Conservation (phyloP, 257 asterid genomes). For the Fraxinus cuspidata region DNA sequence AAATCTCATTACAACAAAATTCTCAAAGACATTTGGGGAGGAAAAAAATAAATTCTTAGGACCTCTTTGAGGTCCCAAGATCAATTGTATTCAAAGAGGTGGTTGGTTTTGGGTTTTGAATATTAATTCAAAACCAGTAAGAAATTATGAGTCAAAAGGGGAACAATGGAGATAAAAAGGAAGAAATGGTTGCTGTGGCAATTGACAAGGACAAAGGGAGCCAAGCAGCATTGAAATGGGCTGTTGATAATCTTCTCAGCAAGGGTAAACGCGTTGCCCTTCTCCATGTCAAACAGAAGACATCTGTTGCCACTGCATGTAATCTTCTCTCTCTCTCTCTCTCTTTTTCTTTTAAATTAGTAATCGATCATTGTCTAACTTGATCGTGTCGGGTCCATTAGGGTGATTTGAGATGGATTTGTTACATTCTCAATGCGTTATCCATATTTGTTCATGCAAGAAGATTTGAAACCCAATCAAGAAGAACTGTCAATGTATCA, state of each 20-base stretch:
- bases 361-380: background rate
- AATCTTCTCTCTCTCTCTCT: background rate
- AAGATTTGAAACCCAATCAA: background rate
- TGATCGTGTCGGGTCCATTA: background rate
- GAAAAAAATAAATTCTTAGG: too few species aligned
- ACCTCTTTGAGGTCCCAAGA: background rate
- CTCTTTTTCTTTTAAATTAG: background rate
- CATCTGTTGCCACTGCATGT: conserved; percentile 26
- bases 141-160: conserved; percentile 24
- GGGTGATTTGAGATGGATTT: background rate
- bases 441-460: background rate
- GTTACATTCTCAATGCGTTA: background rate
- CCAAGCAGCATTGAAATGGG: conserved; percentile 23
- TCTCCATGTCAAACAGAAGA: background rate
- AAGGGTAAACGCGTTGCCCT: too few species aligned
- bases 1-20: background rate
- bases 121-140: background rate
- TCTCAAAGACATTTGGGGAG: background rate
- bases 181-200: conserved; percentile 32
- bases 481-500: background rate
- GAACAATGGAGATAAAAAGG: conserved; percentile 21
- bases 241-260: too few species aligned
- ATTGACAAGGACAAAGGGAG: conserved; percentile 36
- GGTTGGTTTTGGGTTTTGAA: background rate
- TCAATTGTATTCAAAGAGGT: background rate